Conservation (phyloP, 371 early-diverging fungal genomes). For the Basidiobolus meristosporus region DNA sequence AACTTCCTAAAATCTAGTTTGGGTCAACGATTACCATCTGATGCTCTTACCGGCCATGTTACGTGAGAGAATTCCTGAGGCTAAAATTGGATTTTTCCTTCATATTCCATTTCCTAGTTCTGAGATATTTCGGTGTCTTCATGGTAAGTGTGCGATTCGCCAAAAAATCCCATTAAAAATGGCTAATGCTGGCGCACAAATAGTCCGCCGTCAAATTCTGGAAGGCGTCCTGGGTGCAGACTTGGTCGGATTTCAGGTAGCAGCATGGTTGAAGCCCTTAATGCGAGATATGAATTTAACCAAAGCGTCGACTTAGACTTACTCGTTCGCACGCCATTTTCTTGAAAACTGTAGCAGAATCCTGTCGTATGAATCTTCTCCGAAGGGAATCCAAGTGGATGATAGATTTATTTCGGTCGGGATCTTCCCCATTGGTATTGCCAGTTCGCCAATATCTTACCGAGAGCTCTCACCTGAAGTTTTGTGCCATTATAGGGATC, state of each 20-base stretch:
- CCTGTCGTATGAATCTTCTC: conserved; percentile 62
- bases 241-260: conserved; percentile 81
- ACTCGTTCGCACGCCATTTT: conserved; percentile 87
- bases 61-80: conserved; percentile 44
- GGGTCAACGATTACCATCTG: conserved; percentile 97
- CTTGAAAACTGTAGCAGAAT: conserved; percentile 70
- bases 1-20: conserved; percentile 34
- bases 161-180: no score
- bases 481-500: conserved; percentile 15
- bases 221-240: conserved; percentile 84
- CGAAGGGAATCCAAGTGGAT: conserved; percentile 59
- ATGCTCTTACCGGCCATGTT: conserved; percentile 84
- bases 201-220: conserved; percentile 77
- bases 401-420: conserved; percentile 64
- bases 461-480: neutral
- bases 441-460: conserved; percentile 17
- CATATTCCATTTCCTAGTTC: conserved; percentile 93
- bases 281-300: conserved; percentile 1
- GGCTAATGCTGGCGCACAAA: no score
- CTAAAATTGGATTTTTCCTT: conserved; percentile 86
- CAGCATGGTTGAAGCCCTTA: neutral
- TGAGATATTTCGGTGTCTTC: conserved; percentile 76
- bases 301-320: conserved; percentile 35
- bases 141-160: conserved; percentile 34
- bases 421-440: conserved; percentile 89